A percentile compares a stretch with the other conserved stretches of the same genome.
Evolutionary conservation across 2,329 filamentous ascomycete genomes (phyloP).

Genomic region (Trichoderma sp.): DNA sequence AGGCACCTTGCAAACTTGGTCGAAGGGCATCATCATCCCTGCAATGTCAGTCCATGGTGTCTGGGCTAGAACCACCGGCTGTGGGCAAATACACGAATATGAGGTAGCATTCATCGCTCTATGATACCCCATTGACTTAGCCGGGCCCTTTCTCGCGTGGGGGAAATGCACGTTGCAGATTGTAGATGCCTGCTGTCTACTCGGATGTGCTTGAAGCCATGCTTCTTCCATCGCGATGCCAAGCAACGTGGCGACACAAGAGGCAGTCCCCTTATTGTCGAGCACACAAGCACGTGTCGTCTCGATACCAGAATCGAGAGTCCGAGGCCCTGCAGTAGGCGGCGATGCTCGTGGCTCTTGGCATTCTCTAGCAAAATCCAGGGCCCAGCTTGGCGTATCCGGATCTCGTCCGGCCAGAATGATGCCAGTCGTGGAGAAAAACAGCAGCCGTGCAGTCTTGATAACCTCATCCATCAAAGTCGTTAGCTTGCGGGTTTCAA

Average conservation of each 20-base stretch:
- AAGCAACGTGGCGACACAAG: not conserved
- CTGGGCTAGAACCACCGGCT: not conserved
- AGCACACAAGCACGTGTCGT: slow-evolving; percentile 6
- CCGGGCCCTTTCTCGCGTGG: not conserved
- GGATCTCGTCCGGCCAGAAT: not conserved
- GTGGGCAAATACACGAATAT: not conserved
- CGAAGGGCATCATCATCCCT: not conserved
- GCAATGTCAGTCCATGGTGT: not conserved
- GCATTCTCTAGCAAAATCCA: not conserved
- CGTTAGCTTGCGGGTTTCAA: not conserved
- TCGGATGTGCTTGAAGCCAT: not conserved
- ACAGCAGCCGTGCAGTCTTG: not conserved
- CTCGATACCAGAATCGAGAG: not conserved
- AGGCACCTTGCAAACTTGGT: not conserved
- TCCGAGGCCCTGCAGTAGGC: not conserved
- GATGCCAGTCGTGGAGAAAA: not conserved
- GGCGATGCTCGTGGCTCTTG: not conserved
- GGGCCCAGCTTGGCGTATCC: not conserved
- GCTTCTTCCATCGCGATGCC: not conserved
- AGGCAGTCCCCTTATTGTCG: not conserved
- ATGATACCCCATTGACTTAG: not conserved
- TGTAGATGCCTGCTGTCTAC: not conserved
- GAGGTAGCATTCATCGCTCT: not conserved
- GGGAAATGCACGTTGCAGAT: not conserved
- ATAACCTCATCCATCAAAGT: not conserved